Evolutionary conservation across 1,284 basidiomycete genomes (phyloP).

Genomic region (Peniophora sp.): DNA sequence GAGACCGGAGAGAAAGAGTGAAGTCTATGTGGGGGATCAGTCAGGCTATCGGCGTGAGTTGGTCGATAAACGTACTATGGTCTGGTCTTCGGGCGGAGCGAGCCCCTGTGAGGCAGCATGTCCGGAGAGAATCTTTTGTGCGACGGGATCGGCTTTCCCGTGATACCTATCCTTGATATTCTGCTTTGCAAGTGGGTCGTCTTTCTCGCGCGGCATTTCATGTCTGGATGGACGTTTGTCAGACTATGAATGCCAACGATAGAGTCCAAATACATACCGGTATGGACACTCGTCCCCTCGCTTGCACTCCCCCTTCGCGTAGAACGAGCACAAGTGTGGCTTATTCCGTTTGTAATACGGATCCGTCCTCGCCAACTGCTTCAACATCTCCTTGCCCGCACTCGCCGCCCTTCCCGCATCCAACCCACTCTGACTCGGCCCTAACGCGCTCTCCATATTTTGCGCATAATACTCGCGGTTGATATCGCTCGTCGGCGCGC

Average conservation of each 20-base stretch:
- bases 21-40: constrained; percentile 50
- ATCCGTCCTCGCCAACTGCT: constrained; percentile 87
- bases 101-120: constrained; percentile 77
- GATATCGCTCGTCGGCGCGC: constrained; percentile 92
- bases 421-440: constrained; percentile 58
- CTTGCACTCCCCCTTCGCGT: constrained; percentile 90
- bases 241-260: too few species aligned
- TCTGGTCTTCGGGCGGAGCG: constrained; percentile 81
- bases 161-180: constrained; percentile 91
- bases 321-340: constrained; percentile 94
- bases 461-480: constrained; percentile 98
- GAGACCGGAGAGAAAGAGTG: constrained; percentile 85
- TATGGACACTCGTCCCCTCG: constrained; percentile 92
- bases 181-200: constrained; percentile 67
- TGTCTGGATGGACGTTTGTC: constrained; percentile 44
- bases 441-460: constrained; percentile 82
- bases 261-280: too few species aligned
- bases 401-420: constrained; percentile 64
- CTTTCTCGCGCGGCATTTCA: constrained; percentile 80
- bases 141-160: constrained; percentile 86
- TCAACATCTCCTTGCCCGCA: constrained; percentile 93
- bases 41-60: neutral
- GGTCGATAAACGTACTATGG: constrained; percentile 55
- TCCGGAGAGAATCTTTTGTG: constrained; percentile 73
- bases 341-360: constrained; percentile 96